Evolutionary conservation across 306 rosid species (phyloP).

Genomic region (Medicago ruthenica): DNA sequence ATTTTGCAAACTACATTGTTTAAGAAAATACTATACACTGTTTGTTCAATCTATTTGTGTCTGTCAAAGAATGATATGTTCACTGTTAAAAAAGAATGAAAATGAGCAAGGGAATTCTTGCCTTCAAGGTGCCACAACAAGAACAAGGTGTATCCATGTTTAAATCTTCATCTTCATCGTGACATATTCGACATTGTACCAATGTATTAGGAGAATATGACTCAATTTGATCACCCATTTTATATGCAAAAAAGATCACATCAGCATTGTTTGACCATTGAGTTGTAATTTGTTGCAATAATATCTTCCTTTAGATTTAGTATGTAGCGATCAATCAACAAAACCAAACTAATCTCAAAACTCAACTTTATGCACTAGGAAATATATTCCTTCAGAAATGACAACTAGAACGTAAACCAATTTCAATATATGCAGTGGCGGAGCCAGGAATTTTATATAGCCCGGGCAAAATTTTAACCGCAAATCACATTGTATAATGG

Average conservation of each 20-base stretch:
- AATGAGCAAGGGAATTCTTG: slow-evolving; percentile 26
- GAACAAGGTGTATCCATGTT: slow-evolving; percentile 90
- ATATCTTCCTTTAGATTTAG: slow-evolving; percentile 43
- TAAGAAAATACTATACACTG: too few species aligned
- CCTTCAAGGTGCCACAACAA: slow-evolving; percentile 93
- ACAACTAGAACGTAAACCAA: background rate
- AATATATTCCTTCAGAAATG: slow-evolving; percentile 14
- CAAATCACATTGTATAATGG: too few species aligned
- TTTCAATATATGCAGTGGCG: background rate
- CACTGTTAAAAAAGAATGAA: background rate
- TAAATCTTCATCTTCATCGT: slow-evolving; percentile 74
- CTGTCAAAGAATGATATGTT: too few species aligned
- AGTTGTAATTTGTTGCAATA: slow-evolving; percentile 32
- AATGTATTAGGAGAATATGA: slow-evolving; percentile 45
- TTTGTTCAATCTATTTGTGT: too few species aligned
- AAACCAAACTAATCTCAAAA: slow-evolving; percentile 33
- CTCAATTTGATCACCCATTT: slow-evolving; percentile 48
- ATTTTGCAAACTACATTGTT: too few species aligned
- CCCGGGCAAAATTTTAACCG: too few species aligned
- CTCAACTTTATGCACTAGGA: slow-evolving; percentile 41
- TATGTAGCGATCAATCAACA: slow-evolving; percentile 51
- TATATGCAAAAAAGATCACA: slow-evolving; percentile 35
- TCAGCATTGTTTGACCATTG: slow-evolving; percentile 46
- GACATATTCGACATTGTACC: slow-evolving; percentile 83
- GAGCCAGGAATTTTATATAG: too few species aligned